A percentile compares a stretch with the other conserved stretches of the same genome.
Conservation (phyloP, 2,329 filamentous ascomycete species). For the Harringtonia lauricola region DNA sequence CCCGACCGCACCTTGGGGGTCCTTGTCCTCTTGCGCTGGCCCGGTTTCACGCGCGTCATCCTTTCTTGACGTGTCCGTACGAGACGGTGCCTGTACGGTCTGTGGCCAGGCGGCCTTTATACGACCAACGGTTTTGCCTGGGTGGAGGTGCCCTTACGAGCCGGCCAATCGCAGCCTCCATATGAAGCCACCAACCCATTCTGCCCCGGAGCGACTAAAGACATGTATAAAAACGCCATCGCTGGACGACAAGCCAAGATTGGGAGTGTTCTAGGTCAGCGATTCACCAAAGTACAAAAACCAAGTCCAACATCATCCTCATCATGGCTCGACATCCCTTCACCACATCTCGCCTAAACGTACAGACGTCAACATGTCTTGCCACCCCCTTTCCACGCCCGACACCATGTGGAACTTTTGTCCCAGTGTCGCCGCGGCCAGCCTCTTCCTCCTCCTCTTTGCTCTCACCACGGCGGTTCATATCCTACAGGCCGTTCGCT, state of each 20-base stretch:
- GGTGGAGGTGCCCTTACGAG: conserved; percentile 5
- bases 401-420: conserved; percentile 9
- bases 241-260: too few relatives aligned
- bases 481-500: conserved; percentile 3
- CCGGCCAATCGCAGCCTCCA: conserved; percentile 1
- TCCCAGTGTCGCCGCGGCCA: conserved; percentile 3
- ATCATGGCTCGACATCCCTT: too few relatives aligned
- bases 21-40: conserved; percentile 7
- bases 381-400: conserved; percentile 1
- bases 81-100: too few relatives aligned
- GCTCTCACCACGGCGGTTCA: background rate
- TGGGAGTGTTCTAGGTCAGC: too few relatives aligned
- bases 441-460: conserved; percentile 6
- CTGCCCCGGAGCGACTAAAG: too few relatives aligned
- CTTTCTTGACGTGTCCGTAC: conserved; percentile 1
- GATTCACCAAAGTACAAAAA: too few relatives aligned
- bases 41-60: conserved; percentile 10
- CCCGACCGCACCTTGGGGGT: conserved; percentile 10
- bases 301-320: too few relatives aligned
- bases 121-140: too few relatives aligned
- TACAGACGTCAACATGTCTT: background rate
- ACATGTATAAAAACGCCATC: too few relatives aligned
- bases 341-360: background rate
- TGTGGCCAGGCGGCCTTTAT: too few relatives aligned
- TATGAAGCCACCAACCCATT: too few relatives aligned